Conservation (phyloP, 495 filamentous ascomycete genomes). For the Neurospora sp. region DNA sequence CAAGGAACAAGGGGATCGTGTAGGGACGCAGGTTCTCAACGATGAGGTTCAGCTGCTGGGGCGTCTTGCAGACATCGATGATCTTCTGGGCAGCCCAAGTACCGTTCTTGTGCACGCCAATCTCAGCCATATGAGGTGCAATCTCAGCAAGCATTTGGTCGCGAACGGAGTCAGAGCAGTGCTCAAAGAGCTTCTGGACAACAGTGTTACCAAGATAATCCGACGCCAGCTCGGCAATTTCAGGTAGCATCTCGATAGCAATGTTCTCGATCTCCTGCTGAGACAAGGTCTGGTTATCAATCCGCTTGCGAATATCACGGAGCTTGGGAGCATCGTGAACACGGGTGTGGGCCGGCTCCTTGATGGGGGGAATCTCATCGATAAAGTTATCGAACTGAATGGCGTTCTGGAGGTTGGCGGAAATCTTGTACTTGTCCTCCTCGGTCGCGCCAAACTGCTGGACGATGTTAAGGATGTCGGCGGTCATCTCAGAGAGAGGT, state of each 20-base stretch:
- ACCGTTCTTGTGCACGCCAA: slow-evolving; percentile 97
- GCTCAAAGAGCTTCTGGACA: slow-evolving; percentile 97
- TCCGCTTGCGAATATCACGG: slow-evolving; percentile 91
- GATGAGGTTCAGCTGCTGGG: slow-evolving; percentile 73
- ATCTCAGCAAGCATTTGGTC: slow-evolving; percentile 87
- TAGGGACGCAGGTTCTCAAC: slow-evolving; percentile 76
- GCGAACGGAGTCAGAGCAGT: slow-evolving; percentile 80
- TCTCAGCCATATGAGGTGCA: slow-evolving; percentile 84
- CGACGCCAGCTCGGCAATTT: slow-evolving; percentile 87
- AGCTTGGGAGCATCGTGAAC: slow-evolving; percentile 93
- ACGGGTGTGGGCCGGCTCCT: slow-evolving; percentile 80
- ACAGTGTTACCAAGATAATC: slow-evolving; percentile 98
- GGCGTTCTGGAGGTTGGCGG: slow-evolving; percentile 59
- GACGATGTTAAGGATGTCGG: slow-evolving; percentile 79
- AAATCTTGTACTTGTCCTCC: slow-evolving; percentile 68
- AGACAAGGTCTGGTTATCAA: slow-evolving; percentile 85
- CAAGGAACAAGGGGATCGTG: slow-evolving; percentile 81
- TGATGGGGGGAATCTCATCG: slow-evolving; percentile 79
- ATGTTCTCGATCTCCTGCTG: slow-evolving; percentile 84
- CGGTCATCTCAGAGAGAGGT: slow-evolving; percentile 60
- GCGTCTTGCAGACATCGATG: slow-evolving; percentile 85
- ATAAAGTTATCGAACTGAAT: slow-evolving; percentile 63
- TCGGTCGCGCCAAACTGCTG: slow-evolving; percentile 77
- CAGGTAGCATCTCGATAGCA: slow-evolving; percentile 84
- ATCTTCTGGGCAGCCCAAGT: slow-evolving; percentile 99